phyloP scores from a whole-genome alignment of 2,329 filamentous ascomycete genomes.

The Pestalotiopsis sp. region DNA sequence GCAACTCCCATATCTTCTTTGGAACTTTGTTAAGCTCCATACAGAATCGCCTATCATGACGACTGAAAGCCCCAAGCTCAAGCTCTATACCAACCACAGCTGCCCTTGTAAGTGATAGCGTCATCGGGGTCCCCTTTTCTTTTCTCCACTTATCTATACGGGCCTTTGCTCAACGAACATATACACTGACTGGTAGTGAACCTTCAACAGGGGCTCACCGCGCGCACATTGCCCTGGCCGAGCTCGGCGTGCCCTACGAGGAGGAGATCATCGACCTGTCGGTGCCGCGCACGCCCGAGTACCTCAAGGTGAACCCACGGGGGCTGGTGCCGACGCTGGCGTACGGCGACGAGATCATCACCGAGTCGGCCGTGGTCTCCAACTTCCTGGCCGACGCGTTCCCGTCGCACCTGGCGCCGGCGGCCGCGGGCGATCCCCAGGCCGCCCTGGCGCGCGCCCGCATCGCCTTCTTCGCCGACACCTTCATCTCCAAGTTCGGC shows the following conservation, averaged over 20 bases:
- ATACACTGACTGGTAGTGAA: not conserved
- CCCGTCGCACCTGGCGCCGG: slow-evolving; percentile 65
- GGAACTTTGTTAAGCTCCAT: not conserved
- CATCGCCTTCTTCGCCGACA: slow-evolving; percentile 71
- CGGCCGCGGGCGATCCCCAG: slow-evolving; percentile 45
- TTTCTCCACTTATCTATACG: not conserved
- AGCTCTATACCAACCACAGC: slow-evolving; percentile 15
- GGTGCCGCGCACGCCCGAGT: slow-evolving; percentile 69
- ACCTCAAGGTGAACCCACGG: slow-evolving; percentile 75
- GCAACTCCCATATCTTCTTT: not conserved
- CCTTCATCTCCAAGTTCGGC: slow-evolving; percentile 64
- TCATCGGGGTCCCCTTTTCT: not conserved
- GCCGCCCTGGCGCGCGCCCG: slow-evolving; percentile 65
- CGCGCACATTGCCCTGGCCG: slow-evolving; percentile 69
- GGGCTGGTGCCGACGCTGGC: slow-evolving; percentile 73
- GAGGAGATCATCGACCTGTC: slow-evolving; percentile 73
- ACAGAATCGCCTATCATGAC: not conserved
- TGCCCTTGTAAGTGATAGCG: slow-evolving; percentile 12
- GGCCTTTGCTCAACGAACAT: not conserved
- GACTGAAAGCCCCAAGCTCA: slow-evolving; percentile 13
- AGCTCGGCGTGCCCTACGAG: slow-evolving; percentile 65
- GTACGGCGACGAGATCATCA: slow-evolving; percentile 67
- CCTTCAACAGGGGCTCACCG: slow-evolving; percentile 64
- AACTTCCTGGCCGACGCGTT: slow-evolving; percentile 71
- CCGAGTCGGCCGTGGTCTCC: slow-evolving; percentile 72